These are phyloP conservation scores for Neofusicoccum cordaticola DNA, from an alignment of 2,329 filamentous ascomycete genomes.

Conservation along the genomic window DNA sequence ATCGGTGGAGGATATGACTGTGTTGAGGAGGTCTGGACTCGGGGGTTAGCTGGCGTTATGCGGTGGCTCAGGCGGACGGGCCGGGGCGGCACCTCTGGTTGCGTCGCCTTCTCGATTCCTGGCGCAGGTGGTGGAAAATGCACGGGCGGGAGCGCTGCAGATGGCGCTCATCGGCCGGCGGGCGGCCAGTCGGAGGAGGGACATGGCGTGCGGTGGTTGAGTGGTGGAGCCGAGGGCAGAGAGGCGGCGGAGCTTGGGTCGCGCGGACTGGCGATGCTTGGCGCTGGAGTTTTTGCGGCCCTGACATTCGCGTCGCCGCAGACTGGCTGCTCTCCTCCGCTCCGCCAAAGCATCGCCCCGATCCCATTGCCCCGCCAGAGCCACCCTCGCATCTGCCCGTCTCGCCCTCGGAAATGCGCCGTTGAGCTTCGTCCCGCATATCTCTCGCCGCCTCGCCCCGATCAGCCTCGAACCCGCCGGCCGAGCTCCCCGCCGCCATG, in stretches of 20 bases:
- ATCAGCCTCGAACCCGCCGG: not conserved
- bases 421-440: not conserved
- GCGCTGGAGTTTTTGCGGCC: slow-evolving; percentile 14
- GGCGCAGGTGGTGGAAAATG: slow-evolving; percentile 2
- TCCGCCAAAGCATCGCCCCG: not conserved
- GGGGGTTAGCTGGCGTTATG: not conserved
- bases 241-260: not conserved
- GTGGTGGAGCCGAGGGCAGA: not conserved
- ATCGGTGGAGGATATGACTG: not conserved
- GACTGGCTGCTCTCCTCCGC: not conserved
- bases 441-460: not conserved
- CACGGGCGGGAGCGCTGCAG: not conserved
- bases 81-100: not conserved
- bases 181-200: not conserved
- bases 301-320: not conserved
- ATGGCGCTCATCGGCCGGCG: not conserved
- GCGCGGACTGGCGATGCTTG: slow-evolving; percentile 3
- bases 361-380: not conserved
- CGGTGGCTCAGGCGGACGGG: not conserved
- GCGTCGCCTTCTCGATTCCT: not conserved
- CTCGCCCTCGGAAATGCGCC: not conserved
- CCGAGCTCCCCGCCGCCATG: slow-evolving; percentile 41
- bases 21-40: not conserved
- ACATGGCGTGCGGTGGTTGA: not conserved
- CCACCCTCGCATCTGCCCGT: not conserved